phyloP scores from a whole-genome alignment of 2,329 filamentous ascomycete genomes.

The Aspergillus calidoustus region DNA sequence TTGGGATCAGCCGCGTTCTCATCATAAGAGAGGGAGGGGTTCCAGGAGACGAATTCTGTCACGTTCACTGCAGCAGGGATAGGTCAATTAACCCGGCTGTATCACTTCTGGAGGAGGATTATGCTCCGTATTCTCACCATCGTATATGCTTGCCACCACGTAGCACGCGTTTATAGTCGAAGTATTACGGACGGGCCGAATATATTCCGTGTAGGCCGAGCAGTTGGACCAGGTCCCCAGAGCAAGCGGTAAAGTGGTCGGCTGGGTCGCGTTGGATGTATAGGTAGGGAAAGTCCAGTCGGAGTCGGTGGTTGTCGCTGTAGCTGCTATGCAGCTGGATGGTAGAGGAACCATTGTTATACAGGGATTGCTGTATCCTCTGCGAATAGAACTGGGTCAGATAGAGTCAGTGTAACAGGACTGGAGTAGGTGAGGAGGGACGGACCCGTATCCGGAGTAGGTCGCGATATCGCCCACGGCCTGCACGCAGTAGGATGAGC shows the following conservation, averaged over 20 bases:
- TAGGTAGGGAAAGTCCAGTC: conserved; percentile 8
- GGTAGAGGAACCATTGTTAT: conserved; percentile 2
- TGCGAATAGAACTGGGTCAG: background rate
- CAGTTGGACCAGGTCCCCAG: conserved; percentile 11
- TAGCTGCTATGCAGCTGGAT: conserved; percentile 1
- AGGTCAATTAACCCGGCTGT: too few species aligned
- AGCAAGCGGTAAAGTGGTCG: conserved; percentile 8
- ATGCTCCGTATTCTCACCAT: background rate
- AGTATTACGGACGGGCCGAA: conserved; percentile 1
- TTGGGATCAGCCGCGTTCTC: background rate
- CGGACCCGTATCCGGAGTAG: conserved; percentile 1
- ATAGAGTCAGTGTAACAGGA: too few species aligned
- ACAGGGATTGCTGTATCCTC: conserved; percentile 6
- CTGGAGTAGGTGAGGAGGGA: too few species aligned
- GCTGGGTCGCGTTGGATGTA: conserved; percentile 5
- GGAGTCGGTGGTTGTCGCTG: background rate
- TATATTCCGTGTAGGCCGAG: conserved; percentile 4
- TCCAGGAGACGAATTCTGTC: conserved; percentile 7
- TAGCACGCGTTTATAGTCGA: conserved; percentile 10
- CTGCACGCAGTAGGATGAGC: conserved; percentile 15
- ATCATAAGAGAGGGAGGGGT: conserved; percentile 5
- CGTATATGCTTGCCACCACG: conserved; percentile 7
- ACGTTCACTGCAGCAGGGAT: conserved; percentile 1
- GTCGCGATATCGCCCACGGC: conserved; percentile 17
- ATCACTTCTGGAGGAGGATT: too few species aligned